Evolutionary conservation across 495 filamentous ascomycete species (phyloP).

Genomic region (Geoglossum glabrum): DNA sequence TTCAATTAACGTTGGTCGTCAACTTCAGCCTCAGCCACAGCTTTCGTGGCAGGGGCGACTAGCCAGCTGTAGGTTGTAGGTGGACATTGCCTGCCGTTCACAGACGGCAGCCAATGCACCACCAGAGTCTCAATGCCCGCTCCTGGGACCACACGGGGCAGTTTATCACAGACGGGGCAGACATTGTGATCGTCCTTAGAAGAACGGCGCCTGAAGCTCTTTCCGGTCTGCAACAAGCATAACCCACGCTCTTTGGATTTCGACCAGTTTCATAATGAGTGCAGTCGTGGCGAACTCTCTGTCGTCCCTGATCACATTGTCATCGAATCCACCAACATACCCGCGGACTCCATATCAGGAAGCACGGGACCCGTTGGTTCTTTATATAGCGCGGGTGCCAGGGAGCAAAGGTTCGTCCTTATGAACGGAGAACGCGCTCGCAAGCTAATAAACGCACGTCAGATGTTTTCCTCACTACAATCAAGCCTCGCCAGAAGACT

Average conservation of each 20-base stretch:
- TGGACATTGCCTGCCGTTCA: not conserved
- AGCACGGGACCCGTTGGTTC: constrained; percentile 42
- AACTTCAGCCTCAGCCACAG: not conserved
- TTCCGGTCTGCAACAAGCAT: not conserved
- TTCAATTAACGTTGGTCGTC: not conserved
- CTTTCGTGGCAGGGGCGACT: not conserved
- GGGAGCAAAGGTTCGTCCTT: constrained; percentile 55
- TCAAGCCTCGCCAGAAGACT: constrained; percentile 70
- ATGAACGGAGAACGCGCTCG: not conserved
- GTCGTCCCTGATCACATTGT: constrained; percentile 55
- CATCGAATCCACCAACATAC: constrained; percentile 70
- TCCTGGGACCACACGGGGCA: not conserved
- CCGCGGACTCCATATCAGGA: constrained; percentile 50
- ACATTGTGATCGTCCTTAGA: not conserved
- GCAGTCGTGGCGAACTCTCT: constrained; percentile 66
- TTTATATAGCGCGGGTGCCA: constrained; percentile 86
- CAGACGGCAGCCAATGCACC: not conserved
- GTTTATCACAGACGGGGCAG: not conserved
- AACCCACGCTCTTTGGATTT: not conserved
- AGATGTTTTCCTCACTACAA: constrained; percentile 89
- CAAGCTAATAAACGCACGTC: not conserved
- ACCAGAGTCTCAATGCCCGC: not conserved
- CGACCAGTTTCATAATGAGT: constrained; percentile 13
- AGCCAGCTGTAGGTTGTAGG: not conserved
- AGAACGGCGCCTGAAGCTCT: not conserved